Evolutionary conservation across 2,329 filamentous ascomycete species (phyloP), one percentile per base, ranked within the genome.

Genomic region (Harringtonia lauricola): DNA sequence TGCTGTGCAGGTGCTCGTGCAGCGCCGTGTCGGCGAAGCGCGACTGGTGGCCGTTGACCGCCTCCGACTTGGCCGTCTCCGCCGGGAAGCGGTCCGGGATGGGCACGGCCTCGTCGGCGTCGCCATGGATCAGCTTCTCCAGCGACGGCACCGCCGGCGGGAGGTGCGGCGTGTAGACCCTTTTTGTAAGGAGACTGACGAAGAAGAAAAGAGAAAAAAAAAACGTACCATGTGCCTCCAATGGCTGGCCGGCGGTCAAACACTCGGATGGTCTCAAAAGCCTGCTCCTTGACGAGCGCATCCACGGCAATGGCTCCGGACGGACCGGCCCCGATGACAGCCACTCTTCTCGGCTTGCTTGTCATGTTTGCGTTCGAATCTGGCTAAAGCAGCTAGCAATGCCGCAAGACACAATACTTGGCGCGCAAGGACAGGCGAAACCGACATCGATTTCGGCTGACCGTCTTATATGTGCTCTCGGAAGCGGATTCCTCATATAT

Each of bases 51-150:
- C 39, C 22, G 26, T 45, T 45, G n/a, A 44, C 43, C 14, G n/a
- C 31, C 28, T 41, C 37, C 15, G 61, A 57, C 31, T 62, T 64
- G 1, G 67, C 63, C 0, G 64, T 62, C 43, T 64, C 59, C 0
- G 67, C 60, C 3, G 76, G 76, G 0, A 79, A 56, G 1, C 52
- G 48, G 2, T 58, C 45, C 0, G 75, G 76, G 4, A 71, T 61
- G 1, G 53, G 41, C n/a, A 75, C 38, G 0, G 67, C 66, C 18
- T 61, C 64, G 47, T 76, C 72, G 9, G 64, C 19, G 61, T 54
- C 1, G 71, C 68, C 2, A 70, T 50, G 4, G 51, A 55, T 15
- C 71, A 72, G 15, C 70, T 70, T 21, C 18, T 33, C 19, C 0
- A 57, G 49, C 8, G 68, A 51, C 2, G 58, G 53, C 7, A 61